A percentile compares a stretch with the other conserved stretches of the same genome.
Evolutionary conservation across 2,329 filamentous ascomycete genomes (phyloP).

Genomic region (Apiospora phragmitis): DNA sequence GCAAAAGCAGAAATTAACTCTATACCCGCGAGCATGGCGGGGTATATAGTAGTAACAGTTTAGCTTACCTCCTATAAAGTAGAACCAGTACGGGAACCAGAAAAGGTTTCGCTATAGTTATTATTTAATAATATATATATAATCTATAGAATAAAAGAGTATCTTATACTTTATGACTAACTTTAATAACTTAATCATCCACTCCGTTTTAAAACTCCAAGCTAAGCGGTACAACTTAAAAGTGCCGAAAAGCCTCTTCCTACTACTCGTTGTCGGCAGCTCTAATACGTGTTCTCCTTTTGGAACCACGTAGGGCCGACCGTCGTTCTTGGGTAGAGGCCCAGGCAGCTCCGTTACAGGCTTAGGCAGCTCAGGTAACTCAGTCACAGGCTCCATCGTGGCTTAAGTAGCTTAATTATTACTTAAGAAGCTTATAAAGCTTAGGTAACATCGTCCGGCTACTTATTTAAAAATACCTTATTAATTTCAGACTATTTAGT

Average conservation of each 20-base stretch:
- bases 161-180: no score
- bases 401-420: neutral
- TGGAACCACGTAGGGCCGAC: neutral
- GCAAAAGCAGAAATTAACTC: no score
- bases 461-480: neutral
- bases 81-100: no score
- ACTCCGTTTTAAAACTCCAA: neutral
- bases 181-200: neutral
- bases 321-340: neutral
- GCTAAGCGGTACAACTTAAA: neutral
- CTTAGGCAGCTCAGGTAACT: neutral
- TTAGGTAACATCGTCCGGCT: neutral
- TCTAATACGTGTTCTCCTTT: neutral
- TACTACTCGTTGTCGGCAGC: neutral
- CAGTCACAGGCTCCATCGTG: no score
- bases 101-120: no score
- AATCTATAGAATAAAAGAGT: no score
- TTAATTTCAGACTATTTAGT: neutral
- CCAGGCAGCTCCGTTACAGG: neutral
- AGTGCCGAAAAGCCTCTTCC: neutral
- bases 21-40: no score
- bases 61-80: no score
- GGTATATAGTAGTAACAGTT: no score
- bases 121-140: no score
- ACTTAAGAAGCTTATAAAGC: neutral